phyloP scores from a whole-genome alignment of 2,329 filamentous ascomycete species.

The Ambrosiella cleistominuta region DNA sequence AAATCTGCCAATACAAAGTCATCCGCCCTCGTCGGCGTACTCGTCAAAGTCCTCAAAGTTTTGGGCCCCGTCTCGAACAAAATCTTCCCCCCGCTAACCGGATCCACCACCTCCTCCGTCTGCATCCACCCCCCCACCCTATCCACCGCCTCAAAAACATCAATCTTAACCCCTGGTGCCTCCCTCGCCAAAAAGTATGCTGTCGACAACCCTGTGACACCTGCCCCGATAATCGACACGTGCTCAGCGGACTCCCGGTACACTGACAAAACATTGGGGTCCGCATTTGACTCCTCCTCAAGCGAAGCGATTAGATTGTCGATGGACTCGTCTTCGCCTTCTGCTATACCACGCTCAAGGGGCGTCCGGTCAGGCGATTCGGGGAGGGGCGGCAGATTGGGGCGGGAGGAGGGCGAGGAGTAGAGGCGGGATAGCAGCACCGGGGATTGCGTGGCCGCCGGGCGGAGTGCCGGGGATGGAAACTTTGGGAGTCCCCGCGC shows the following conservation, averaged over 20 bases:
- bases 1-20: slow-evolving; percentile 53
- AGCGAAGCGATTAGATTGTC: no score
- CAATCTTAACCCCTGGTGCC: slow-evolving; percentile 10
- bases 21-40: slow-evolving; percentile 29
- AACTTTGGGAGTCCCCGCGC: no score
- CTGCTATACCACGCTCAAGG: no score
- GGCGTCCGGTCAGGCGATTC: no score
- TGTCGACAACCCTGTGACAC: slow-evolving; percentile 63
- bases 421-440: no score
- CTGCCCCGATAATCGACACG: slow-evolving; percentile 60
- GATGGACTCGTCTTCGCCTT: no score
- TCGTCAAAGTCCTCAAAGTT: slow-evolving; percentile 42
- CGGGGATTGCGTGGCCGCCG: no score
- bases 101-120: slow-evolving; percentile 39
- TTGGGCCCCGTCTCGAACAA: slow-evolving; percentile 42
- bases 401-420: no score
- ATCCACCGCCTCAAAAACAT: slow-evolving; percentile 32
- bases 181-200: slow-evolving; percentile 57
- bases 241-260: slow-evolving; percentile 15
- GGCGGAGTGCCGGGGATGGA: no score
- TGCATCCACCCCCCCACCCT: slow-evolving; percentile 72
- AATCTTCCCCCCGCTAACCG: slow-evolving; percentile 9
- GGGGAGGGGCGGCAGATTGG: no score
- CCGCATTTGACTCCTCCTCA: no score
- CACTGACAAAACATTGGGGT: no score